A percentile compares a stretch with the other conserved stretches of the same genome.
Conservation (phyloP, 1,284 basidiomycete species). For the Mixia osmundae region DNA sequence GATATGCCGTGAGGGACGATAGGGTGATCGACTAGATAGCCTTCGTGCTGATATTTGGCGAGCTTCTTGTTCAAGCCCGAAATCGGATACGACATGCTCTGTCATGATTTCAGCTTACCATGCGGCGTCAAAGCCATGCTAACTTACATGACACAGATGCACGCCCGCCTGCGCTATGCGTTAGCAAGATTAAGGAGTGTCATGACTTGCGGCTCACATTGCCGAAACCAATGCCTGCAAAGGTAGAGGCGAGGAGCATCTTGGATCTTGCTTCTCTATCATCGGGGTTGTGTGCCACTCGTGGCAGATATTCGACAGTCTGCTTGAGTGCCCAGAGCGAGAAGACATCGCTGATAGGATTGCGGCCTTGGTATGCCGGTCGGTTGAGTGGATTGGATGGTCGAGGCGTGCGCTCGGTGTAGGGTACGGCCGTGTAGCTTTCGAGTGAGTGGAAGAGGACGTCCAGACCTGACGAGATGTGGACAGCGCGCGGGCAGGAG, state of each 20-base stretch:
- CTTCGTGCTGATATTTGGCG: slow-evolving; percentile 35
- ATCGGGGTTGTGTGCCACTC: slow-evolving; percentile 49
- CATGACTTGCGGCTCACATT: slow-evolving; percentile 30
- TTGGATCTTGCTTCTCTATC: slow-evolving; percentile 66
- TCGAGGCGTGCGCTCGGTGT: slow-evolving; percentile 65
- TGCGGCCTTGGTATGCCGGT: slow-evolving; percentile 82
- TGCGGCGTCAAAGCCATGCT: slow-evolving; percentile 19
- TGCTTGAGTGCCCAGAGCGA: slow-evolving; percentile 81
- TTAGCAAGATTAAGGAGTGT: not conserved
- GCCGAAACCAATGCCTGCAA: slow-evolving; percentile 81
- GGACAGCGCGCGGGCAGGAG: slow-evolving; percentile 57
- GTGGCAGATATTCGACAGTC: slow-evolving; percentile 70
- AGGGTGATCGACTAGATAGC: slow-evolving; percentile 38
- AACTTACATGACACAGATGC: slow-evolving; percentile 51
- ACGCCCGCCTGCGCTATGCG: slow-evolving; percentile 33
- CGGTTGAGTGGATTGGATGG: slow-evolving; percentile 72
- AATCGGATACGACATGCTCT: slow-evolving; percentile 33
- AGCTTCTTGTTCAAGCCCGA: slow-evolving; percentile 86
- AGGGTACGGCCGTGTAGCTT: slow-evolving; percentile 75
- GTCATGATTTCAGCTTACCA: slow-evolving; percentile 13
- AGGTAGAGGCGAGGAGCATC: slow-evolving; percentile 39
- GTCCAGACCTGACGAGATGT: slow-evolving; percentile 76
- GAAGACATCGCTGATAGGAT: slow-evolving; percentile 73
- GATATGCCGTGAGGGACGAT: slow-evolving; percentile 52
- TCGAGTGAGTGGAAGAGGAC: slow-evolving; percentile 33